phyloP scores from a whole-genome alignment of 2,329 filamentous ascomycete genomes.

The Phyllosticta ampelicida region DNA sequence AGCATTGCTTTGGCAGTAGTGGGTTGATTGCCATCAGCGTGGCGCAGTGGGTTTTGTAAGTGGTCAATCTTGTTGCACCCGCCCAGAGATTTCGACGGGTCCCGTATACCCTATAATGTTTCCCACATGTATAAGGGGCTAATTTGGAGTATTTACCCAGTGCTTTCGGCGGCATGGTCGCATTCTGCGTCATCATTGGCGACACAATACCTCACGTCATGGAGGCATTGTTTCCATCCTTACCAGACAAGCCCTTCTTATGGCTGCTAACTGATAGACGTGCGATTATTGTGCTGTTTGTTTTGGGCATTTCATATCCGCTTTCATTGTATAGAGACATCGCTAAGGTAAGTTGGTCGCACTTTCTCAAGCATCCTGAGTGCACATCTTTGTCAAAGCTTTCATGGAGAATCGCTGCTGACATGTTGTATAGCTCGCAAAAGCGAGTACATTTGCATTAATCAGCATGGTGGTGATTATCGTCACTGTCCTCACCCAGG shows the following conservation, averaged over 20 bases:
- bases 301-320: slow-evolving; percentile 77
- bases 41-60: slow-evolving; percentile 86
- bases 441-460: slow-evolving; percentile 86
- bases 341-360: slow-evolving; percentile 58
- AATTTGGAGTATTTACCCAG: slow-evolving; percentile 22
- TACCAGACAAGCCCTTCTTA: slow-evolving; percentile 63
- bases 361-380: too few relatives aligned
- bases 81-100: too few relatives aligned
- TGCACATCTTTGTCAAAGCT: not conserved
- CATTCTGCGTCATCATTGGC: slow-evolving; percentile 94
- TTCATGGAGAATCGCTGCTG: not conserved
- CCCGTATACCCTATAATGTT: too few relatives aligned
- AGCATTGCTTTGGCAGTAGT: slow-evolving; percentile 83
- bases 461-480: slow-evolving; percentile 90
- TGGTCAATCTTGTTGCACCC: slow-evolving; percentile 2
- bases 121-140: too few relatives aligned
- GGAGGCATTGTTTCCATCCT: slow-evolving; percentile 65
- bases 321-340: slow-evolving; percentile 93
- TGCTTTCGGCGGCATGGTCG: slow-evolving; percentile 97
- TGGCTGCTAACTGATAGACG: slow-evolving; percentile 72
- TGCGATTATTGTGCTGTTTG: slow-evolving; percentile 79
- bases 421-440: slow-evolving; percentile 58
- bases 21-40: slow-evolving; percentile 83
- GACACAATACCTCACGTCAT: slow-evolving; percentile 92
- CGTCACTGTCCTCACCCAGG: slow-evolving; percentile 76